phyloP scores from a whole-genome alignment of 441 rosid species.

The Corymbia citriodora region DNA sequence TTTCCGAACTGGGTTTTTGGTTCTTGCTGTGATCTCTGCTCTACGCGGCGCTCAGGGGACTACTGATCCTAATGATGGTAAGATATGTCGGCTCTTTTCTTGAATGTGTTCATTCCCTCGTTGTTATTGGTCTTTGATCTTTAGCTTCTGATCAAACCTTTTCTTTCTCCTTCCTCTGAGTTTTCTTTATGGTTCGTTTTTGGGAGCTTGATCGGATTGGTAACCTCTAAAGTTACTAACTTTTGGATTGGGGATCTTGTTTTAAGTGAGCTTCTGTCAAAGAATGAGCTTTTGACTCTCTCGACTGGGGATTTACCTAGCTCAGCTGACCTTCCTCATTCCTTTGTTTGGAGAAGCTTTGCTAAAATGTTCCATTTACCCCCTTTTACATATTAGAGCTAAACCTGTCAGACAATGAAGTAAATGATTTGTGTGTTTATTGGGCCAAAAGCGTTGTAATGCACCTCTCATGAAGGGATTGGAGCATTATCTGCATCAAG shows the following conservation, averaged over 20 bases:
- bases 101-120: background rate
- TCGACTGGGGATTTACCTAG: background rate
- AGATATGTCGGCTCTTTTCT: background rate
- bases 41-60: conserved; percentile 41
- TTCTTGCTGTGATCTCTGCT: conserved; percentile 17
- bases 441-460: background rate
- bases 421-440: background rate
- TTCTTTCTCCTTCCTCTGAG: background rate
- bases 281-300: background rate
- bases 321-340: background rate
- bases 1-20: conserved; percentile 12
- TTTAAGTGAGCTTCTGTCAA: background rate
- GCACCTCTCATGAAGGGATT: background rate
- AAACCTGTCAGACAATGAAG: background rate
- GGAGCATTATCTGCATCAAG: background rate
- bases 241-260: background rate
- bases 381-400: background rate
- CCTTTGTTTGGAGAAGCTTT: background rate
- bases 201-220: conserved; percentile 10
- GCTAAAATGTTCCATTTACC: background rate
- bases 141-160: background rate
- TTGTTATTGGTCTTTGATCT: background rate
- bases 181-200: background rate
- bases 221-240: background rate
- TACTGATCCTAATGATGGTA: conserved; percentile 88